Conservation (phyloP, 2,329 filamentous ascomycete genomes). For the Pseudopithomyces maydicus region DNA sequence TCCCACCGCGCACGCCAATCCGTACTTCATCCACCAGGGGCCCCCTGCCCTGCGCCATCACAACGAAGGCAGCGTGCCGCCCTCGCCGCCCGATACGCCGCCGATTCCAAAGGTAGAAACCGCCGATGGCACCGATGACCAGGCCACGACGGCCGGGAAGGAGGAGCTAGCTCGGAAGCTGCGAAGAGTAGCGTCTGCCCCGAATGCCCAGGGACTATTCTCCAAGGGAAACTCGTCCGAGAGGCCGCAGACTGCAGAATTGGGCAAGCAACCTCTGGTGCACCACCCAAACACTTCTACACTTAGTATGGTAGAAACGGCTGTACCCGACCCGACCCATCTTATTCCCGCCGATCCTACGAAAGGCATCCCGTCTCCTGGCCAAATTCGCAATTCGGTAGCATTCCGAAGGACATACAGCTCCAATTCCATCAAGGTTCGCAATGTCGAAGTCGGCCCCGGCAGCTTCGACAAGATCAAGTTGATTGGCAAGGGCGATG, state of each 20-base stretch:
- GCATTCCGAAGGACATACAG: conserved; percentile 95
- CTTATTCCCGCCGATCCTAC: conserved; percentile 42
- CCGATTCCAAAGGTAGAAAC: conserved; percentile 71
- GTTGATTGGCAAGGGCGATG: conserved; percentile 97
- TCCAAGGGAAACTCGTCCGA: conserved; percentile 53
- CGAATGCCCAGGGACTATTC: conserved; percentile 95
- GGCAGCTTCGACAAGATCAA: conserved; percentile 99
- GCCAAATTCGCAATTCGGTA: conserved; percentile 67
- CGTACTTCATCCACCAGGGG: conserved; percentile 96
- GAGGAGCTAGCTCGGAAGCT: conserved; percentile 93
- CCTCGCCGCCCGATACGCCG: conserved; percentile 90
- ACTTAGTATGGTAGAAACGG: conserved; percentile 59
- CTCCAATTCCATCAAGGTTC: conserved; percentile 98
- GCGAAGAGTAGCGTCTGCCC: conserved; percentile 91
- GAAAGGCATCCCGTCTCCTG: conserved; percentile 67
- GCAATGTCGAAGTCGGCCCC: conserved; percentile 94
- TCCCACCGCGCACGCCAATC: conserved; percentile 92
- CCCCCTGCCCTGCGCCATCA: conserved; percentile 91
- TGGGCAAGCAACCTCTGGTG: conserved; percentile 79
- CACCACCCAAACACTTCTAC: conserved; percentile 60
- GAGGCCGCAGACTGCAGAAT: conserved; percentile 81
- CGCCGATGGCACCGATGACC: conserved; percentile 66
- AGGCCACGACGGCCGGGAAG: conserved; percentile 78
- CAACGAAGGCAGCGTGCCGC: conserved; percentile 90
- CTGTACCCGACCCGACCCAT: conserved; percentile 33